Conservation (phyloP, 345 rosid species). For the Cardiospermum halicacabum region DNA sequence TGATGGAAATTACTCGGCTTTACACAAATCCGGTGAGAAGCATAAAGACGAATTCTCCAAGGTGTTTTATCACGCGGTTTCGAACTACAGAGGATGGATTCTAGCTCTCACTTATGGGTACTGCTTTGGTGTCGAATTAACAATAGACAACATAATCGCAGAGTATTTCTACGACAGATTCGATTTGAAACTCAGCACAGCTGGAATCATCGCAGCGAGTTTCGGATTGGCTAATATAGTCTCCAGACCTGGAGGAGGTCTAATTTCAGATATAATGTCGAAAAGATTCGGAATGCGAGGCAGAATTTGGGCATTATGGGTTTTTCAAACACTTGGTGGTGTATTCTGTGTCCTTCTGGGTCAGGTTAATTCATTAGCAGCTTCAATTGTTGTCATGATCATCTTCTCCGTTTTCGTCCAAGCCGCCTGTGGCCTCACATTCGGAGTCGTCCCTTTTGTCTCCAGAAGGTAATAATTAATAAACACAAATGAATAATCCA, state of each 20-base stretch:
- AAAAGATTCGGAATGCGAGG: constrained; percentile 86
- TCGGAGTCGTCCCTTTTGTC: constrained; percentile 88
- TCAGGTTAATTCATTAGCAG: constrained; percentile 35
- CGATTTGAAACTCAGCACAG: constrained; percentile 62
- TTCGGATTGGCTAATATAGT: constrained; percentile 77
- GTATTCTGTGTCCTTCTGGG: constrained; percentile 60
- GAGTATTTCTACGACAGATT: constrained; percentile 87
- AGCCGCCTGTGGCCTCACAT: constrained; percentile 87
- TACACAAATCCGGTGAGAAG: constrained; percentile 64
- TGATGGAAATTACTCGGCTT: constrained; percentile 52
- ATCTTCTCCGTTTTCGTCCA: constrained; percentile 74
- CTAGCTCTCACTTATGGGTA: constrained; percentile 84
- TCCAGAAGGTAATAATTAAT: constrained; percentile 51
- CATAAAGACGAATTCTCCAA: constrained; percentile 50
- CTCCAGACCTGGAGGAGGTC: constrained; percentile 78
- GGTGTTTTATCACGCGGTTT: constrained; percentile 42
- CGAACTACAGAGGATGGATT: constrained; percentile 88
- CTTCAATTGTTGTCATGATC: constrained; percentile 58
- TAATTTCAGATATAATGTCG: constrained; percentile 52
- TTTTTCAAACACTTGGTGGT: constrained; percentile 69
- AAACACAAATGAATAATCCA: too few relatives aligned
- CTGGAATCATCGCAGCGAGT: constrained; percentile 86
- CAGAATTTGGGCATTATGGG: constrained; percentile 79
- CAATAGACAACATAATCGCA: constrained; percentile 77
- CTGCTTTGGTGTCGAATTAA: constrained; percentile 85